Conservation (phyloP, 2,329 filamentous ascomycete genomes). For the Blastomyces silverae region DNA sequence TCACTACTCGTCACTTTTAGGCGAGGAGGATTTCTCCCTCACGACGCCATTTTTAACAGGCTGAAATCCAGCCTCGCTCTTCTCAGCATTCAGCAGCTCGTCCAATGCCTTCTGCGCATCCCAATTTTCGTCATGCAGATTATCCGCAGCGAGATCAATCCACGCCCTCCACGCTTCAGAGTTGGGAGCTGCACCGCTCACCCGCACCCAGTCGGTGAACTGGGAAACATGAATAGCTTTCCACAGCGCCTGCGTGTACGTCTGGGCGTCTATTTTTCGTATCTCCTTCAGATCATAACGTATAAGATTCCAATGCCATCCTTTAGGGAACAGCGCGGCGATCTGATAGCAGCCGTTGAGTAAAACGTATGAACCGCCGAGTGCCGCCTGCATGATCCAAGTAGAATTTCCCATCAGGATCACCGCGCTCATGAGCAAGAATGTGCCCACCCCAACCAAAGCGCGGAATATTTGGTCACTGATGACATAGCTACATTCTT, state of each 20-base stretch:
- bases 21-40: constrained; percentile 1
- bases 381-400: constrained; percentile 55
- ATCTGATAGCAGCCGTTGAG: constrained; percentile 57
- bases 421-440: constrained; percentile 55
- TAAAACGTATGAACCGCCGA: constrained; percentile 52
- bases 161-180: constrained; percentile 51
- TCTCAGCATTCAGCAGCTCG: constrained; percentile 9
- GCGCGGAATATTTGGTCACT: constrained; percentile 43
- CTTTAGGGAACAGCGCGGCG: constrained; percentile 45
- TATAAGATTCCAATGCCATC: constrained; percentile 53
- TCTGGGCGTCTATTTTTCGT: constrained; percentile 41
- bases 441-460: constrained; percentile 53
- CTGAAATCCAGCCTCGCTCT: constrained; percentile 13
- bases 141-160: constrained; percentile 35
- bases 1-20: neutral
- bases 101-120: constrained; percentile 15
- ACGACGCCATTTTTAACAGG: neutral
- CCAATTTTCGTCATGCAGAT: constrained; percentile 18
- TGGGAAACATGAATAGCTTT: constrained; percentile 52
- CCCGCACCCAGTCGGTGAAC: constrained; percentile 48
- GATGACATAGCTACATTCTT: constrained; percentile 54
- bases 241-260: constrained; percentile 54
- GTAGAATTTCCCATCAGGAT: constrained; percentile 57
- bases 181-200: constrained; percentile 47
- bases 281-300: constrained; percentile 44